These are phyloP conservation scores for Chenopodium berlandieri DNA, from an alignment of 148 eudicot genomes.

Conservation along the genomic window DNA sequence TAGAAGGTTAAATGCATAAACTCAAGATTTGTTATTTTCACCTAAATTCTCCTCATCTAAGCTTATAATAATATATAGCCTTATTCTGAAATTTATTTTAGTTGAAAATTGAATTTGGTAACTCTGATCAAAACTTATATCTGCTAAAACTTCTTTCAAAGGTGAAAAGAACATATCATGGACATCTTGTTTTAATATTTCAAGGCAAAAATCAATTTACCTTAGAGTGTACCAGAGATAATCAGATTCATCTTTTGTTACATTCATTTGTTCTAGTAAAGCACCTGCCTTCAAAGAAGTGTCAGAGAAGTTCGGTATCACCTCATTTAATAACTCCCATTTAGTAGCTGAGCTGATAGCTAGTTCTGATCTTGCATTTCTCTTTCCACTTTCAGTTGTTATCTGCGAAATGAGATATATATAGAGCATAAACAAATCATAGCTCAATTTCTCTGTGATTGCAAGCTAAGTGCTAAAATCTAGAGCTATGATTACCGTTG, in stretches of 20 bases:
- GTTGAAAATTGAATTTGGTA: neutral
- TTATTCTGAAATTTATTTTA: too few relatives aligned
- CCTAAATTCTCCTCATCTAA: neutral
- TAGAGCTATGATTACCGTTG: conserved; percentile 22
- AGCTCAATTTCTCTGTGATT: neutral
- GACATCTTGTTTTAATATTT: neutral
- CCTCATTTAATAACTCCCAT: conserved; percentile 44
- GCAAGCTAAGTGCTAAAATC: too few relatives aligned
- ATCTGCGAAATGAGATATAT: conserved; percentile 19
- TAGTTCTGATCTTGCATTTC: conserved; percentile 24
- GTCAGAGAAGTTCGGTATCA: conserved; percentile 28
- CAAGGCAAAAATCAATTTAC: conserved; percentile 18
- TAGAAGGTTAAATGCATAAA: neutral
- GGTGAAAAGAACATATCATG: neutral
- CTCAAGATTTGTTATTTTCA: neutral
- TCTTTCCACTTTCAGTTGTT: conserved; percentile 32
- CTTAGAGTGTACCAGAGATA: conserved; percentile 52
- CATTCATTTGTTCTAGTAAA: conserved; percentile 48
- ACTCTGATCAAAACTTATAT: neutral
- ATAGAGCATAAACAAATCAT: conserved; percentile 1
- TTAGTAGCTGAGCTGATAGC: conserved; percentile 29
- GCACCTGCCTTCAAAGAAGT: conserved; percentile 32
- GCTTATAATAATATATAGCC: too few relatives aligned
- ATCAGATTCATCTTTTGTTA: conserved; percentile 51
- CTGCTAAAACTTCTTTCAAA: too few relatives aligned